phyloP scores from a whole-genome alignment of 73 alveolate species.

The Blepharisma japonicum region DNA sequence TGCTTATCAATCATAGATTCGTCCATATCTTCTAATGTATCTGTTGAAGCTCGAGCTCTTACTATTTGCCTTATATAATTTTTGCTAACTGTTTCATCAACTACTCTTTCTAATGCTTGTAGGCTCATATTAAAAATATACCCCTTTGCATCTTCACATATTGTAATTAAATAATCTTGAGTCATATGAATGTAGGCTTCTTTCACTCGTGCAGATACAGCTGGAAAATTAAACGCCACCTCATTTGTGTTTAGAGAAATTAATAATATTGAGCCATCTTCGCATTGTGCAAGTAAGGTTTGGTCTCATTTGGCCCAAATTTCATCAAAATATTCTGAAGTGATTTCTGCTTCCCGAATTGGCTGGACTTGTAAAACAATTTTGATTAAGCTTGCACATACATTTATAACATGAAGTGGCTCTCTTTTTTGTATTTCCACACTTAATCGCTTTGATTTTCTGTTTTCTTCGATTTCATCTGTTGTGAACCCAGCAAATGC shows the following conservation, averaged over 20 bases:
- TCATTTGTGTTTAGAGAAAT: neutral
- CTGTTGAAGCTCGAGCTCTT: conserved; percentile 2
- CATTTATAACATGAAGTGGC: too few relatives aligned
- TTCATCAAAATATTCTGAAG: too few relatives aligned
- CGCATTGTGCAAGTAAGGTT: neutral
- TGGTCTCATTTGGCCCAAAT: too few relatives aligned
- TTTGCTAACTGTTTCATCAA: neutral
- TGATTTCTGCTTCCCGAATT: too few relatives aligned
- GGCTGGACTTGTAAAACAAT: too few relatives aligned
- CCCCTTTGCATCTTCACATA: neutral
- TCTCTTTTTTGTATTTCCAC: too few relatives aligned
- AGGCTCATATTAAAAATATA: neutral
- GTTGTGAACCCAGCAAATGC: too few relatives aligned
- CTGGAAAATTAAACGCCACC: neutral
- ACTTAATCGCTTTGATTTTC: too few relatives aligned
- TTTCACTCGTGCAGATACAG: neutral
- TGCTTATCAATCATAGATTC: neutral
- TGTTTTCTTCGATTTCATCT: too few relatives aligned
- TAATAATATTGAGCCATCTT: neutral
- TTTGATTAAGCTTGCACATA: too few relatives aligned
- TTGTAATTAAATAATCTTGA: neutral
- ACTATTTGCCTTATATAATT: neutral
- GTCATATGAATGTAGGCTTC: neutral
- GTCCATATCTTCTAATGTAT: neutral
- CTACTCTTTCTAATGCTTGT: neutral